These are phyloP conservation scores for Cryptococcus maquisensis DNA, from an alignment of 1,284 basidiomycete genomes.

Conservation along the genomic window DNA sequence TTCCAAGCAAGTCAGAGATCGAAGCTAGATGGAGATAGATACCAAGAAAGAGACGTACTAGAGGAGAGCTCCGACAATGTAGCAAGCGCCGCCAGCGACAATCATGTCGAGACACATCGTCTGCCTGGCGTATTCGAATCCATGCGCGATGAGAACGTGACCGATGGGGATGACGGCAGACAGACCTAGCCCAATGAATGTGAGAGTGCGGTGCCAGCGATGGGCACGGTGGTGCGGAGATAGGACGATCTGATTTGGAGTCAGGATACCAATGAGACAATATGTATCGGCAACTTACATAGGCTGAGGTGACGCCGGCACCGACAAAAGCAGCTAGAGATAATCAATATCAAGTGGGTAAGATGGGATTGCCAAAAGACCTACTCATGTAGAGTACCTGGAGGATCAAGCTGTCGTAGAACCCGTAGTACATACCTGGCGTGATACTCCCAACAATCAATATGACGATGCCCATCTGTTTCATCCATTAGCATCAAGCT, in stretches of 20 bases:
- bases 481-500: background rate
- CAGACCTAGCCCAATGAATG: constrained; percentile 76
- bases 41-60: constrained; percentile 60
- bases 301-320: constrained; percentile 27
- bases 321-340: constrained; percentile 24
- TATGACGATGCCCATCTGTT: constrained; percentile 54
- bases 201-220: constrained; percentile 68
- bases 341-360: background rate
- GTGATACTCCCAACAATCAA: constrained; percentile 72
- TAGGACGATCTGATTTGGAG: constrained; percentile 61
- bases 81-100: constrained; percentile 59
- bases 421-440: constrained; percentile 55
- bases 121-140: constrained; percentile 55
- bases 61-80: constrained; percentile 70
- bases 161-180: constrained; percentile 66
- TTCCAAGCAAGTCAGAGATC: constrained; percentile 39
- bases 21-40: background rate
- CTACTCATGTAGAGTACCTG: constrained; percentile 53
- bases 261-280: background rate
- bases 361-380: constrained; percentile 28
- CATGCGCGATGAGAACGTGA: constrained; percentile 63
- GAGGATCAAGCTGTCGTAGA: constrained; percentile 41
- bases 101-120: constrained; percentile 70
- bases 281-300: constrained; percentile 18
- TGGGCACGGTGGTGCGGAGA: constrained; percentile 71